phyloP scores from a whole-genome alignment of 2,329 filamentous ascomycete species.

The Rhexocercosporidium sp. region DNA sequence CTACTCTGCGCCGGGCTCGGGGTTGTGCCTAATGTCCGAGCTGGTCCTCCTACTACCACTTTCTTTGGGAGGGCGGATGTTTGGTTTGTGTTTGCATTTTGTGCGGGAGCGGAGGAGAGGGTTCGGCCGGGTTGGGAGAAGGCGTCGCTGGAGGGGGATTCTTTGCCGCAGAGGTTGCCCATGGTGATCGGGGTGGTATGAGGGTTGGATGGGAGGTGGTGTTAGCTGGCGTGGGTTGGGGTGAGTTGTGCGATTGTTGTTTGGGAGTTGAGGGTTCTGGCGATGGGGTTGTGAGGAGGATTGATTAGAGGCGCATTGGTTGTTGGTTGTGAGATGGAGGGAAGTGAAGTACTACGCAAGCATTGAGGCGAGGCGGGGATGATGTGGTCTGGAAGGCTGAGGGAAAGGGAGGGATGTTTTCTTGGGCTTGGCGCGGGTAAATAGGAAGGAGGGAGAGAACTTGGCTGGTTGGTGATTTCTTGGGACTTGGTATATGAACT shows the following conservation, averaged over 20 bases:
- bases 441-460: background rate
- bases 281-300: background rate
- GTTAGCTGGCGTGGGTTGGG: background rate
- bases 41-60: slow-evolving; percentile 55
- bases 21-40: slow-evolving; percentile 68
- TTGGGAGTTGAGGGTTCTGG: background rate
- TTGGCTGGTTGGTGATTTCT: background rate
- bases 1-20: slow-evolving; percentile 48
- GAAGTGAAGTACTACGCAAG: slow-evolving; percentile 16
- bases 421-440: slow-evolving; percentile 1
- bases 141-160: slow-evolving; percentile 63
- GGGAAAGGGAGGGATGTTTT: background rate
- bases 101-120: slow-evolving; percentile 59
- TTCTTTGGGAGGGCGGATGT: slow-evolving; percentile 54
- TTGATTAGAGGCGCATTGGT: slow-evolving; percentile 16
- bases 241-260: background rate
- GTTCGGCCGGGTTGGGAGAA: slow-evolving; percentile 77
- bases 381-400: background rate
- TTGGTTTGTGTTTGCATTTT: slow-evolving; percentile 47
- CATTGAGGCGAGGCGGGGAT: slow-evolving; percentile 9
- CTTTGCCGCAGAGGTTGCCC: slow-evolving; percentile 88
- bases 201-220: background rate
- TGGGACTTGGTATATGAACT: background rate
- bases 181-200: slow-evolving; percentile 58
- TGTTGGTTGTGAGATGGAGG: background rate